Evolutionary conservation across 805 yeast genomes (phyloP), one percentile per base, ranked within the genome.

Genomic region (Tetrapisispora fleetii): DNA sequence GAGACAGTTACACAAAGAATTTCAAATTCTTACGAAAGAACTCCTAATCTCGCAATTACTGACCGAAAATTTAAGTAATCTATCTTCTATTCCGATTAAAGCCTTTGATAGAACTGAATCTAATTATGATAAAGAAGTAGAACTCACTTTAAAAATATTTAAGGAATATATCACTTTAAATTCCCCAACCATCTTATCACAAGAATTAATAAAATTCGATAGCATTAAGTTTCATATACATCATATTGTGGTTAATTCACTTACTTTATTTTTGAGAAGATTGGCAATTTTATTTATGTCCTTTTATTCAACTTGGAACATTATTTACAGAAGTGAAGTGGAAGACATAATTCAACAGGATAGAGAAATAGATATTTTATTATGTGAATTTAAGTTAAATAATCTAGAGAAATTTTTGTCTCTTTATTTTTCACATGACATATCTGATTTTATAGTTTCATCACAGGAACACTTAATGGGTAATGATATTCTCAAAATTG

Each of bases 241-340:
- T 40, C 46, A 40, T 21, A 42, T 55, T 10, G 17, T 55, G 16
- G 30, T 28, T 2, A 46, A 52, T 14, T 55, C 58, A 1, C 33
- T 59, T 11, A 46, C 45, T 14, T 48, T 57, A n/a, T 60, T 57
- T 38, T 42, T 58, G 5, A 52, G 54, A 38, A 53, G 59, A 36
- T 22, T 54, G 5, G 47, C 52, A 18, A 40, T 59, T 11, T 7
- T 58, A 16, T 49, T 53, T 14, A 47, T 48, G 24, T 50, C 51
- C 4, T 51, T 47, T 30, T 57, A 40, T 40, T 54, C 57, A 10
- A 45, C 19, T 51, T 28, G 51, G 46, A 30, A 38, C 4, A 3
- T 27, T 21, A n/a, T 8, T 19, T 9, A 24, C 17, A 17, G 8
- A 27, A 9, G 17, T 27, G 17, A 16, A 27, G 16, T 13, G 4